These are phyloP conservation scores for Pseudogymnoascus sp. DNA, from an alignment of 2,329 filamentous ascomycete species.

Conservation along the genomic window DNA sequence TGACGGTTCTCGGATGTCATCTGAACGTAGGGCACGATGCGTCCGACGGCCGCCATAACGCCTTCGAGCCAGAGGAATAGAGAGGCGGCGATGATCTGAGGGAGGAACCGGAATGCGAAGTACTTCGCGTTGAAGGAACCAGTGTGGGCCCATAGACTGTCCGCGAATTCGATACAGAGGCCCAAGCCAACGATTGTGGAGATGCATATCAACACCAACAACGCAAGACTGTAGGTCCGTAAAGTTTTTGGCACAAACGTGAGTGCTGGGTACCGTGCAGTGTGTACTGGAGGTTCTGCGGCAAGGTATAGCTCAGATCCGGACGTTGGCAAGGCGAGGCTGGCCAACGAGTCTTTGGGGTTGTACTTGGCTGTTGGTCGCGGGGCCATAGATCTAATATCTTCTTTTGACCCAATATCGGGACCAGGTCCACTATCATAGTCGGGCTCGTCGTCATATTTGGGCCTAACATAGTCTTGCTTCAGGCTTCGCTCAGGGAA, in stretches of 20 bases:
- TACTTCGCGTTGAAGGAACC: constrained; percentile 64
- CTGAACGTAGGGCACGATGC: constrained; percentile 68
- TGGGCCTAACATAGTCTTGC: neutral
- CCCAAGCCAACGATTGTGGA: constrained; percentile 65
- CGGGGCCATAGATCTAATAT: neutral
- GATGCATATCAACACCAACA: constrained; percentile 52
- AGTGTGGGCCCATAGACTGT: constrained; percentile 47
- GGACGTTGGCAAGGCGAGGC: neutral
- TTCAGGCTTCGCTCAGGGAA: neutral
- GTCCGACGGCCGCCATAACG: constrained; percentile 63
- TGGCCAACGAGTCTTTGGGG: constrained; percentile 1
- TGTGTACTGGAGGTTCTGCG: constrained; percentile 35
- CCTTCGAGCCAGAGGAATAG: constrained; percentile 71
- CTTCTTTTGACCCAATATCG: neutral
- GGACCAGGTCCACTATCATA: neutral
- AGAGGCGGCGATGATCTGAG: constrained; percentile 63
- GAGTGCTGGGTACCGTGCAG: constrained; percentile 42
- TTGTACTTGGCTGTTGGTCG: neutral
- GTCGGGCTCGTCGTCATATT: neutral
- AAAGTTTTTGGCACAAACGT: constrained; percentile 65
- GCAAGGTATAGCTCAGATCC: constrained; percentile 38
- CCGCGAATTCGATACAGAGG: constrained; percentile 63
- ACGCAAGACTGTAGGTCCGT: constrained; percentile 53
- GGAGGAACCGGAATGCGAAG: constrained; percentile 79
- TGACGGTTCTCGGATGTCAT: constrained; percentile 58